Conservation (phyloP, 768 basidiomycete genomes). For the Psilocybe tampanensis region DNA sequence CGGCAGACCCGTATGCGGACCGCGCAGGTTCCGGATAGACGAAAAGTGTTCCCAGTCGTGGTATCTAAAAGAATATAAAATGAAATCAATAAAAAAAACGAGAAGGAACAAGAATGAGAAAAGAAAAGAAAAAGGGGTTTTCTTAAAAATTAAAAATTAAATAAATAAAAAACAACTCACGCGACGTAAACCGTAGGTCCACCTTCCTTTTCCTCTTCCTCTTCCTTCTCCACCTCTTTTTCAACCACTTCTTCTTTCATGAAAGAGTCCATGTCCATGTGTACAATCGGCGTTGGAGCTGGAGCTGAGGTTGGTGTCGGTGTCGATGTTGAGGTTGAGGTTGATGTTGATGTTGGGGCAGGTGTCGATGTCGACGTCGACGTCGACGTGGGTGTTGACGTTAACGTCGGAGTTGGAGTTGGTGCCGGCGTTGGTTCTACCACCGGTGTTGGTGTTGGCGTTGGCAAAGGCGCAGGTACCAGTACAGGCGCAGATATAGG, state of each 20-base stretch:
- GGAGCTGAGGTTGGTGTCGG: too few relatives aligned
- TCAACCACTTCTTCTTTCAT: too few relatives aligned
- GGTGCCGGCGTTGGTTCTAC: background rate
- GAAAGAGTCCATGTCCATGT: too few relatives aligned
- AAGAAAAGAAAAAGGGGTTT: too few relatives aligned
- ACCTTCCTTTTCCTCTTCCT: constrained; percentile 10
- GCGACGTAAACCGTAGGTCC: constrained; percentile 75
- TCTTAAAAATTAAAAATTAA: too few relatives aligned
- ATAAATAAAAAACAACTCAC: constrained; percentile 56
- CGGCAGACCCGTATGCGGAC: constrained; percentile 81
- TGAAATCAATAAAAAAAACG: background rate
- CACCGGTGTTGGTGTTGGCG: background rate
- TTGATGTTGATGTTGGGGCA: too few relatives aligned
- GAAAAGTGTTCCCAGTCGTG: constrained; percentile 97
- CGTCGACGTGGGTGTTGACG: background rate
- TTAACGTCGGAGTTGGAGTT: background rate
- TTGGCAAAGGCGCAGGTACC: background rate
- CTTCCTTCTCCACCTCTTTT: too few relatives aligned
- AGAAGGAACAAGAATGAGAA: background rate
- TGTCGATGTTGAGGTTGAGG: background rate
- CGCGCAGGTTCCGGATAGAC: constrained; percentile 84
- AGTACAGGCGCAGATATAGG: background rate
- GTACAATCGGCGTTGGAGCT: too few relatives aligned
- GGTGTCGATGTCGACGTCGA: background rate
- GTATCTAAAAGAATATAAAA: constrained; percentile 49